A percentile compares a stretch with the other conserved stretches of the same genome.
phyloP scores from a whole-genome alignment of 1,139 yeast species.

The Geotrichum bryndzae region DNA sequence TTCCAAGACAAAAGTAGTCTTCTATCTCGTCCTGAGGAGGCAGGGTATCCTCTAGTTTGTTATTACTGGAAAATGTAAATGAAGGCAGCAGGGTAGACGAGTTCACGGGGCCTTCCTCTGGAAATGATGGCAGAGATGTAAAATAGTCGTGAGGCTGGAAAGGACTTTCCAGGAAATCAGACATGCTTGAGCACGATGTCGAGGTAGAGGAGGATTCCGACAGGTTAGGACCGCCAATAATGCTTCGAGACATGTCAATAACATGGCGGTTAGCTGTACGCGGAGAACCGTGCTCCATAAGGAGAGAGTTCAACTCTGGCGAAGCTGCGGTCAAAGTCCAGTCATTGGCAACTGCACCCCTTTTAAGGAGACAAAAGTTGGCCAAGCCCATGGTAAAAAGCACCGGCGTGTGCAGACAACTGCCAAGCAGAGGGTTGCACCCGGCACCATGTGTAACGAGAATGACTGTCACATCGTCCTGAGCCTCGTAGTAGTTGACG shows the following conservation, averaged over 20 bases:
- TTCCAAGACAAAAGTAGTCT: background rate
- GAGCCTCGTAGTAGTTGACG: constrained; percentile 23
- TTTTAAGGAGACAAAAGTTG: background rate
- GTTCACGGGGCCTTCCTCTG: background rate
- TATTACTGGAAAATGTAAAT: background rate
- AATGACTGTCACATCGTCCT: constrained; percentile 25
- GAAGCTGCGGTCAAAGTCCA: constrained; percentile 2
- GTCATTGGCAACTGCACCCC: background rate
- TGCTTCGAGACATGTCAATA: background rate
- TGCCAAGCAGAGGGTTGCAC: constrained; percentile 37
- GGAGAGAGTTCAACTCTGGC: constrained; percentile 1
- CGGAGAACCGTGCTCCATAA: constrained; percentile 1
- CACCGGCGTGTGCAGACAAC: constrained; percentile 31
- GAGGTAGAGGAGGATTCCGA: background rate
- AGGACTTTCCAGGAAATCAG: background rate
- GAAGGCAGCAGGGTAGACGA: background rate
- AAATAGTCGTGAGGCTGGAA: background rate
- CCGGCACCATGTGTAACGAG: constrained; percentile 41
- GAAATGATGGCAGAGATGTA: background rate
- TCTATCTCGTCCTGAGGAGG: background rate
- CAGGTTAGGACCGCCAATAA: background rate
- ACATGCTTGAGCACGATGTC: constrained; percentile 7
- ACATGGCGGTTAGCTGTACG: background rate
- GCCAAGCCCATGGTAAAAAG: constrained; percentile 33
- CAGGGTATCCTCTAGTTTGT: background rate